These are phyloP conservation scores for Annulohypoxylon bovei DNA, from an alignment of 495 filamentous ascomycete genomes.

Conservation along the genomic window DNA sequence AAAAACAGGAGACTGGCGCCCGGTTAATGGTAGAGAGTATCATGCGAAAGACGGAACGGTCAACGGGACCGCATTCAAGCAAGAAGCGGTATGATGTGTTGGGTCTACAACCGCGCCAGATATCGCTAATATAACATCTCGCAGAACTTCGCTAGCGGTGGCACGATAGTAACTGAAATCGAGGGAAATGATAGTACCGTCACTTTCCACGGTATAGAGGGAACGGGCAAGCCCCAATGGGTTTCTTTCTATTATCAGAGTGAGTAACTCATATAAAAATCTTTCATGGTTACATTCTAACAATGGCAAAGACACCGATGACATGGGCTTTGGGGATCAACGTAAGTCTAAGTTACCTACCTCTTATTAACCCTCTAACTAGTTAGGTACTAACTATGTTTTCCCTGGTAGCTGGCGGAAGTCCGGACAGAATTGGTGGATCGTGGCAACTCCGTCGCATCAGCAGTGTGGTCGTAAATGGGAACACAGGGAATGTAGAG, in stretches of 20 bases:
- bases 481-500: conserved; percentile 46
- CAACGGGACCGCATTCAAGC: conserved; percentile 55
- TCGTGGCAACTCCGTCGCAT: conserved; percentile 57
- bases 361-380: neutral
- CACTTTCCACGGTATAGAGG: conserved; percentile 59
- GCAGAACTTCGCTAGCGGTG: conserved; percentile 57
- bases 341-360: conserved; percentile 35
- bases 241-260: conserved; percentile 64
- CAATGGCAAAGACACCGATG: conserved; percentile 46
- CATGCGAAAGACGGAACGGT: conserved; percentile 51
- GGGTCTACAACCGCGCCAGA: neutral
- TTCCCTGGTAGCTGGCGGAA: conserved; percentile 43
- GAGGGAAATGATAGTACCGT: conserved; percentile 63
- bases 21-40: conserved; percentile 56
- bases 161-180: conserved; percentile 58
- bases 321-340: conserved; percentile 58
- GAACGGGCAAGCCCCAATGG: conserved; percentile 63
- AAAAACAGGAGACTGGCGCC: conserved; percentile 56
- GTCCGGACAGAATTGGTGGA: conserved; percentile 55
- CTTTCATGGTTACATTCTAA: conserved; percentile 5
- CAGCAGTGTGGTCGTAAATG: conserved; percentile 56
- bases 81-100: conserved; percentile 51
- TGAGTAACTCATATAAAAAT: conserved; percentile 18
- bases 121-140: neutral
- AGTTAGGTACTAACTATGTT: no score